These are phyloP conservation scores for Castanea crenata DNA, from an alignment of 306 rosid species.

Conservation along the genomic window DNA sequence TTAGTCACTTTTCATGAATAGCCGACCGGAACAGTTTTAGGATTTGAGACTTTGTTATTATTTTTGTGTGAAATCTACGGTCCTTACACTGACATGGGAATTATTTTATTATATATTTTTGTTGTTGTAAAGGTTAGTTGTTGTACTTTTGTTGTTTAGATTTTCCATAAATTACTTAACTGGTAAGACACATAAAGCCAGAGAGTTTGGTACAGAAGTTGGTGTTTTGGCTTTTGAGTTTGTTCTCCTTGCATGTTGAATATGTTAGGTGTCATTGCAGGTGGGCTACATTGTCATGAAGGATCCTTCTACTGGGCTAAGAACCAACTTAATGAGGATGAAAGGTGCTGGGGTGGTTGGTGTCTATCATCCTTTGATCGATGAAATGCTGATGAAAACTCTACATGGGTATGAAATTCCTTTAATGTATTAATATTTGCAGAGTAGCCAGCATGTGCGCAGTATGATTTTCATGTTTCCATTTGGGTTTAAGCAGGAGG, in stretches of 20 bases:
- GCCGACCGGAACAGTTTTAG: too few relatives aligned
- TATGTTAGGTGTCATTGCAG: constrained; percentile 38
- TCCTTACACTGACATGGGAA: background rate
- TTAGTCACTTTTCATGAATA: too few relatives aligned
- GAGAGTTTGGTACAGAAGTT: background rate
- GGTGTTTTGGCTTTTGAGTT: background rate
- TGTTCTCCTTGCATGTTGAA: background rate
- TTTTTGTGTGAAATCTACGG: too few relatives aligned
- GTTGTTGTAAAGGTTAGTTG: background rate
- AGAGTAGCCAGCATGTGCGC: background rate
- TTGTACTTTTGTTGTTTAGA: background rate
- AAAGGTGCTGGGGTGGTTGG: constrained; percentile 82
- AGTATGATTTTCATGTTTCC: constrained; percentile 19
- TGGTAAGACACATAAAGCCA: background rate
- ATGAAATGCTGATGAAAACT: constrained; percentile 66
- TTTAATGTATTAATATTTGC: constrained; percentile 7
- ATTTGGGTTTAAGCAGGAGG: constrained; percentile 45
- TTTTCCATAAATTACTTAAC: background rate
- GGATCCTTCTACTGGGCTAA: constrained; percentile 61
- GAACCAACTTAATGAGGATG: constrained; percentile 72
- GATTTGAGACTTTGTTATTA: too few relatives aligned
- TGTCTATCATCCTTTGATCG: constrained; percentile 77
- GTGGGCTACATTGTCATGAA: constrained; percentile 89
- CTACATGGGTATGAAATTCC: constrained; percentile 55
- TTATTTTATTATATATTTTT: background rate